Conservation (phyloP, 2,329 filamentous ascomycete genomes). For the Bretziella fagacearum region DNA sequence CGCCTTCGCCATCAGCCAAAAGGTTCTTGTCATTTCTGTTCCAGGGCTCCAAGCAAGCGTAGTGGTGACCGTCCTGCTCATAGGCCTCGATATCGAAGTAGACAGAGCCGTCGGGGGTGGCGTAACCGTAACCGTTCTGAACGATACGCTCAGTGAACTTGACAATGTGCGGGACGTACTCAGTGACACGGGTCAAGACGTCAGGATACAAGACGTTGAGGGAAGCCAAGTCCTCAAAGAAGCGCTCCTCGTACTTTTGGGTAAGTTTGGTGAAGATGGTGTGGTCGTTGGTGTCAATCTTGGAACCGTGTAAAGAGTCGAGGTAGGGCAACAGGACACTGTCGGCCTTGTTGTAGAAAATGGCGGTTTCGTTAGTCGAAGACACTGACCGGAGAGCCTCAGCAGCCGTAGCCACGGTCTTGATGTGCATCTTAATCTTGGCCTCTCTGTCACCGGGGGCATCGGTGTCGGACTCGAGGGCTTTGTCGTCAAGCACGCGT, state of each 20-base stretch:
- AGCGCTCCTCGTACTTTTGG: constrained; percentile 69
- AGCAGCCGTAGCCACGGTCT: constrained; percentile 38
- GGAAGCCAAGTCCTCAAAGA: constrained; percentile 72
- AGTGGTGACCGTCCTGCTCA: constrained; percentile 67
- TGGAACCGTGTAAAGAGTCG: constrained; percentile 49
- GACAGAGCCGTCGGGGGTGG: constrained; percentile 59
- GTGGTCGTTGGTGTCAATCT: constrained; percentile 43
- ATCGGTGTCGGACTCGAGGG: constrained; percentile 38
- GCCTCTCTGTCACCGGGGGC: constrained; percentile 58
- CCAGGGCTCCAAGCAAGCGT: constrained; percentile 72
- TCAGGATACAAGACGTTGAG: constrained; percentile 75
- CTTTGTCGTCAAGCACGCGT: constrained; percentile 36
- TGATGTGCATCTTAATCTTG: constrained; percentile 80
- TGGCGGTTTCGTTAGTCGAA: constrained; percentile 29
- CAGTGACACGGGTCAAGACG: constrained; percentile 73
- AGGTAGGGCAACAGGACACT: constrained; percentile 68
- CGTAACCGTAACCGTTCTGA: constrained; percentile 71
- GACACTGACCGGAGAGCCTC: constrained; percentile 15
- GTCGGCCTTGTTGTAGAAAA: constrained; percentile 38
- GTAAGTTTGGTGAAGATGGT: constrained; percentile 76
- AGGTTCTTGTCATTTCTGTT: constrained; percentile 69
- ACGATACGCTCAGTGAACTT: constrained; percentile 70
- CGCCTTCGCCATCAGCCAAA: constrained; percentile 78
- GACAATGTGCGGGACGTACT: constrained; percentile 78
- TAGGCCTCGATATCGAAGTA: constrained; percentile 88